phyloP scores from a whole-genome alignment of 2,329 filamentous ascomycete species.

The Penicillium sp. region DNA sequence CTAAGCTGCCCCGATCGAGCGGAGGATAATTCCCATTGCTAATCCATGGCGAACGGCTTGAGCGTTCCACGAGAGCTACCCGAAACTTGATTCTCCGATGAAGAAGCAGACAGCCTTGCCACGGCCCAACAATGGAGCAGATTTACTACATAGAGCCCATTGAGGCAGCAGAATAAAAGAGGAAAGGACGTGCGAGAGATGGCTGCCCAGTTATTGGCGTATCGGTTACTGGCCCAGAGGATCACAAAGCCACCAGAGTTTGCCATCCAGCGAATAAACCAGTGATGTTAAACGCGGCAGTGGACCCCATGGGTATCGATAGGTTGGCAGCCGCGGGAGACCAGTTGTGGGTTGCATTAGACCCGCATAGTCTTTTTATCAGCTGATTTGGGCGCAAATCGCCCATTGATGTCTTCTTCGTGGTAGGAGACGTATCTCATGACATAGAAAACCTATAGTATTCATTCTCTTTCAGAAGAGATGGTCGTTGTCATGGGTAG shows the following conservation, averaged over 20 bases:
- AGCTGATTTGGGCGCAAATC: constrained; percentile 17
- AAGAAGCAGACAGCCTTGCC: background rate
- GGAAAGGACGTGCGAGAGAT: constrained; percentile 7
- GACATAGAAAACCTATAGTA: background rate
- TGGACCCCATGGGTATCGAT: constrained; percentile 3
- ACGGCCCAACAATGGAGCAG: background rate
- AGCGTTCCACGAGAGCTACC: background rate
- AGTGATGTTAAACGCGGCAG: constrained; percentile 7
- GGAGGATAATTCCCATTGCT: background rate
- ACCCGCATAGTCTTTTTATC: constrained; percentile 21
- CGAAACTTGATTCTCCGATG: background rate
- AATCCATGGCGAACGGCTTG: background rate
- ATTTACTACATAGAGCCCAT: background rate
- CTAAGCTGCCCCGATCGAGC: background rate
- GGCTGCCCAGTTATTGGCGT: constrained; percentile 2
- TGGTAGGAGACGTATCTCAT: background rate
- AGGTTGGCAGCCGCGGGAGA: constrained; percentile 9
- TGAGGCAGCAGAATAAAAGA: background rate
- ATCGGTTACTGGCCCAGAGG: background rate
- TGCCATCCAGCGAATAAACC: constrained; percentile 5
- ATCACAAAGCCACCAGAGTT: background rate
- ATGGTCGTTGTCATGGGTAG: background rate
- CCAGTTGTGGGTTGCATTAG: constrained; percentile 19
- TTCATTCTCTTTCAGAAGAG: background rate
- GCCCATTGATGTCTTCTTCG: background rate